phyloP scores from a whole-genome alignment of 805 yeast species.

The Kodamaea hsintzibuensis region DNA sequence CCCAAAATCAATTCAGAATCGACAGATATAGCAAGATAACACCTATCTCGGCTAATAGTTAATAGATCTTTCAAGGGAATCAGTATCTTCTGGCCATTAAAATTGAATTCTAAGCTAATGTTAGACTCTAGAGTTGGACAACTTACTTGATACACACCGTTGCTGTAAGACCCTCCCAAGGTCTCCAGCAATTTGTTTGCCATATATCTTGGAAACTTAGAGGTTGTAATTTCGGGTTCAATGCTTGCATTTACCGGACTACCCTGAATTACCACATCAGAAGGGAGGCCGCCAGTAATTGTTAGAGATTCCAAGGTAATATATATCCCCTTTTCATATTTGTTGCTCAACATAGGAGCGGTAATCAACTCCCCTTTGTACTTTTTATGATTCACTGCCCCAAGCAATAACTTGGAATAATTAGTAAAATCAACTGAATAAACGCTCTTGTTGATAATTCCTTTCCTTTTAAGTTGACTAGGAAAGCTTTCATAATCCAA shows the following conservation, averaged over 20 bases:
- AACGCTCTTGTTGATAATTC: conserved; percentile 9
- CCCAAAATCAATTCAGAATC: background rate
- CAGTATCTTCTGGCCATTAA: background rate
- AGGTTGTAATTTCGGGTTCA: background rate
- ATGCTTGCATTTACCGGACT: background rate
- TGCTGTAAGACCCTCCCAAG: background rate
- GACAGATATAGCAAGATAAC: background rate
- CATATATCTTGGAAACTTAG: background rate
- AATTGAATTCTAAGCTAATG: conserved; percentile 1
- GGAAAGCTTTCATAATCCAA: conserved; percentile 41
- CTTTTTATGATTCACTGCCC: conserved; percentile 68
- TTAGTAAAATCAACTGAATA: conserved; percentile 15
- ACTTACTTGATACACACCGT: background rate
- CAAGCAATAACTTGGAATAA: conserved; percentile 55
- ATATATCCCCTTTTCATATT: conserved; percentile 1
- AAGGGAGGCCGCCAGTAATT: background rate
- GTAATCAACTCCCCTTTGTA: conserved; percentile 47
- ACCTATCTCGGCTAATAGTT: no score
- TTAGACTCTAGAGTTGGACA: background rate
- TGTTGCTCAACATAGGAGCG: conserved; percentile 30
- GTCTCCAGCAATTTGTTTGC: background rate
- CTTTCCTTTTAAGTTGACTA: conserved; percentile 23
- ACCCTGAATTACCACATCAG: background rate
- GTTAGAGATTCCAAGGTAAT: background rate
- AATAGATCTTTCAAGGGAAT: conserved; percentile 7